Evolutionary conservation across 257 asterid genomes (phyloP).

Genomic region (Oldenlandia corymbosa): DNA sequence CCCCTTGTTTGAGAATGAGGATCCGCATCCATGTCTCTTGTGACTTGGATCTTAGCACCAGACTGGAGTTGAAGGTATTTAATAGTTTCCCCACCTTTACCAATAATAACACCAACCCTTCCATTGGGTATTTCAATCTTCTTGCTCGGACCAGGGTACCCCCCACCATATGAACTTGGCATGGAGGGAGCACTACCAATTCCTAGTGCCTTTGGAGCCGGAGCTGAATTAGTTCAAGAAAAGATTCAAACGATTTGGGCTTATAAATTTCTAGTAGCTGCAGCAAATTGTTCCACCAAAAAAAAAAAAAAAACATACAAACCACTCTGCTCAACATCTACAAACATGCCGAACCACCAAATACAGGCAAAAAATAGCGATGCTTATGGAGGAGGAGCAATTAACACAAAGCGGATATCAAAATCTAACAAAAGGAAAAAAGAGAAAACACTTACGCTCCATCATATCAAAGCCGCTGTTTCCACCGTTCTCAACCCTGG

Average conservation of each 20-base stretch:
- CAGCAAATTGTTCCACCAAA: neutral
- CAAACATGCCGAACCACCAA: too few species aligned
- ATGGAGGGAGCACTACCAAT: slow-evolving; percentile 29
- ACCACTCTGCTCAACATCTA: too few species aligned
- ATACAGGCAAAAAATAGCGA: too few species aligned
- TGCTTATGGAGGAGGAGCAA: too few species aligned
- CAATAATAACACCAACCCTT: slow-evolving; percentile 83
- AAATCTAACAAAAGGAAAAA: neutral
- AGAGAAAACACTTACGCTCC: slow-evolving; percentile 31
- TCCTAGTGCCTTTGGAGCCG: slow-evolving; percentile 11
- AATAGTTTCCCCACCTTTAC: slow-evolving; percentile 90
- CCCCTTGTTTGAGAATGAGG: slow-evolving; percentile 64
- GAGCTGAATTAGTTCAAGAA: slow-evolving; percentile 22
- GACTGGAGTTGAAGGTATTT: slow-evolving; percentile 74
- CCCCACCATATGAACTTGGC: slow-evolving; percentile 41
- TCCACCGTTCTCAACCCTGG: slow-evolving; percentile 66
- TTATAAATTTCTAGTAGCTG: too few species aligned
- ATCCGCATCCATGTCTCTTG: slow-evolving; percentile 76
- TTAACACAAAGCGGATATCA: neutral
- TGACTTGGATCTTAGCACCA: slow-evolving; percentile 94
- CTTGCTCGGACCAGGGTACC: slow-evolving; percentile 55
- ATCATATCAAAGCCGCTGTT: slow-evolving; percentile 47
- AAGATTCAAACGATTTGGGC: neutral
- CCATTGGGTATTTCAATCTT: slow-evolving; percentile 53
- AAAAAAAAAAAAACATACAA: too few species aligned